These are phyloP conservation scores for Calocybe gambosa DNA, from an alignment of 1,284 basidiomycete genomes.

Conservation along the genomic window DNA sequence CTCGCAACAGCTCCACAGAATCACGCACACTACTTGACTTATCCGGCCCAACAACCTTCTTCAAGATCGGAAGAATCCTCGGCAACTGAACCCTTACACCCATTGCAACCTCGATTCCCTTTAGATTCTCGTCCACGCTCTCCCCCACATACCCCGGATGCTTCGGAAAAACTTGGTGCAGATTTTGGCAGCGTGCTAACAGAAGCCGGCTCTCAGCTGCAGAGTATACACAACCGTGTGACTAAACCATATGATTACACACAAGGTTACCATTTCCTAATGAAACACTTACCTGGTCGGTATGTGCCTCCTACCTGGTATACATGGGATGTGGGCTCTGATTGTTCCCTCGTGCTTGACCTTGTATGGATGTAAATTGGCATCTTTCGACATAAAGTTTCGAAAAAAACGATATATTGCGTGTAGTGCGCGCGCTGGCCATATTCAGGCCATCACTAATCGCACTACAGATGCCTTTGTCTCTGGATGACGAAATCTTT, in stretches of 20 bases:
- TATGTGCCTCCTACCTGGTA: conserved; percentile 41
- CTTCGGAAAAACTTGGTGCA: conserved; percentile 17
- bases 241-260: conserved; percentile 88
- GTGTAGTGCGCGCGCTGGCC: conserved; percentile 90
- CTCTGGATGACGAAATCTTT: conserved; percentile 91
- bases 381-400: conserved; percentile 50
- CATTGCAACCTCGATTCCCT: conserved; percentile 44
- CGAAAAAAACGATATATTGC: conserved; percentile 92
- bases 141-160: conserved; percentile 28
- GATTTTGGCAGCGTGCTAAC: conserved; percentile 29
- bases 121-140: conserved; percentile 37
- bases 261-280: conserved; percentile 89
- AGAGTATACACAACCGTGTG: conserved; percentile 69
- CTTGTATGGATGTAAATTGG: conserved; percentile 4
- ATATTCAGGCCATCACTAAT: conserved; percentile 95
- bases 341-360: conserved; percentile 18
- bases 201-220: conserved; percentile 35
- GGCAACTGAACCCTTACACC: conserved; percentile 27
- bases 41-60: conserved; percentile 37
- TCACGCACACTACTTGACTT: conserved; percentile 35
- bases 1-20: conserved; percentile 23
- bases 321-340: conserved; percentile 39
- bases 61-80: conserved; percentile 15
- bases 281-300: conserved; percentile 86
- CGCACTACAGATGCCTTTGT: conserved; percentile 92